These are phyloP conservation scores for Adenanthera pavonina DNA, from an alignment of 306 rosid species.

Conservation along the genomic window DNA sequence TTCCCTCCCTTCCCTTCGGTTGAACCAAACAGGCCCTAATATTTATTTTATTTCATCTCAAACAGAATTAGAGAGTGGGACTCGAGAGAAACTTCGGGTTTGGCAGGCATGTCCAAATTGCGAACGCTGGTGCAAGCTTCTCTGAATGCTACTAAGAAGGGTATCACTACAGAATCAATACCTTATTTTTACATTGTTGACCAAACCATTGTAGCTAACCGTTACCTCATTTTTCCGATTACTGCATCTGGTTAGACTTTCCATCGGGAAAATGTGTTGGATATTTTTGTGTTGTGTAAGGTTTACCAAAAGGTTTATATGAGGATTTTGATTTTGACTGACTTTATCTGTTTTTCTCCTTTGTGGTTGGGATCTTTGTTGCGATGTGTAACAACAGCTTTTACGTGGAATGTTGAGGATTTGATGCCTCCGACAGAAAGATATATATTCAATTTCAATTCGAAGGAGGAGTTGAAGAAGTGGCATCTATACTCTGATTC, in stretches of 20 bases:
- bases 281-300: background rate
- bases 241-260: background rate
- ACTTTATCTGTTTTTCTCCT: constrained; percentile 8
- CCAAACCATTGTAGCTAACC: background rate
- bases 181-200: background rate
- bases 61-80: background rate
- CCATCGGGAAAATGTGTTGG: background rate
- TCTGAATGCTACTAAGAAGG: constrained; percentile 80
- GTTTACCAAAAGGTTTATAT: background rate
- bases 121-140: constrained; percentile 76
- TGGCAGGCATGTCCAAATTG: constrained; percentile 71
- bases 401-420: constrained; percentile 79
- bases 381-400: constrained; percentile 47
- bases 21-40: too few species aligned
- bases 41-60: background rate
- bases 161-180: constrained; percentile 36
- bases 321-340: background rate
- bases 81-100: constrained; percentile 25
- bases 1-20: too few species aligned
- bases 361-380: background rate
- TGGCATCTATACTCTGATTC: constrained; percentile 97
- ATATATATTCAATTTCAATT: constrained; percentile 76
- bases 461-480: constrained; percentile 75
- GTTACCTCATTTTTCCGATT: background rate
- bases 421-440: constrained; percentile 89